These are phyloP conservation scores for Capronia americana DNA, from an alignment of 2,329 filamentous ascomycete species.

Conservation along the genomic window DNA sequence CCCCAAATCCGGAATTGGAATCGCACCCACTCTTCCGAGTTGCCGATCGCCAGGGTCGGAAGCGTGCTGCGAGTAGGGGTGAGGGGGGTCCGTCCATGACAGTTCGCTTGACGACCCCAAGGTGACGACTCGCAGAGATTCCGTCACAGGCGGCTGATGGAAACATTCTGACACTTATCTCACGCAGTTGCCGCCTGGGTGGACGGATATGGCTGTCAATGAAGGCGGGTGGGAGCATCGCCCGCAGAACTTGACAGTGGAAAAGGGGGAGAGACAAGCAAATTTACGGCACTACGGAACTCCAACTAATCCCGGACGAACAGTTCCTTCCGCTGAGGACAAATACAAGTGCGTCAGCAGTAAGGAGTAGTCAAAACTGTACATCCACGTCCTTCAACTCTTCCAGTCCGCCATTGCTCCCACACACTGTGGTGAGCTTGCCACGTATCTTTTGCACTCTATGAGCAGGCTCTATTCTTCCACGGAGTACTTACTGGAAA, in stretches of 20 bases:
- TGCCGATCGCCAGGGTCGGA: constrained; percentile 11
- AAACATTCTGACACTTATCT: constrained; percentile 24
- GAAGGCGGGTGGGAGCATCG: neutral
- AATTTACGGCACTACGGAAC: no score
- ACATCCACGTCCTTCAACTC: neutral
- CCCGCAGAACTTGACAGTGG: neutral
- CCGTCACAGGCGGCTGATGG: constrained; percentile 25
- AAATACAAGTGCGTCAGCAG: neutral
- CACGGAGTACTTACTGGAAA: no score
- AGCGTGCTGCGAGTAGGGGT: neutral
- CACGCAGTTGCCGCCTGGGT: constrained; percentile 11
- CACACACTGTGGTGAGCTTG: neutral
- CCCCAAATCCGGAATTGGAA: neutral
- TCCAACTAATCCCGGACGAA: neutral
- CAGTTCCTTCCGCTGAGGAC: neutral
- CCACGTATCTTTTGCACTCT: neutral
- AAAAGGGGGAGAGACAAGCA: neutral
- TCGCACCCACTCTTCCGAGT: constrained; percentile 13
- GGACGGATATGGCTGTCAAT: neutral
- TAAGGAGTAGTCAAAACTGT: neutral
- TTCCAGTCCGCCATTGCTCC: neutral
- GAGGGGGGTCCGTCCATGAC: neutral
- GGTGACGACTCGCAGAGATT: constrained; percentile 24
- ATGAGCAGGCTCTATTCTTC: neutral
- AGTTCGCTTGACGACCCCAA: constrained; percentile 19